phyloP scores from a whole-genome alignment of 2,329 filamentous ascomycete species.

The Neoarthrinium moseri region DNA sequence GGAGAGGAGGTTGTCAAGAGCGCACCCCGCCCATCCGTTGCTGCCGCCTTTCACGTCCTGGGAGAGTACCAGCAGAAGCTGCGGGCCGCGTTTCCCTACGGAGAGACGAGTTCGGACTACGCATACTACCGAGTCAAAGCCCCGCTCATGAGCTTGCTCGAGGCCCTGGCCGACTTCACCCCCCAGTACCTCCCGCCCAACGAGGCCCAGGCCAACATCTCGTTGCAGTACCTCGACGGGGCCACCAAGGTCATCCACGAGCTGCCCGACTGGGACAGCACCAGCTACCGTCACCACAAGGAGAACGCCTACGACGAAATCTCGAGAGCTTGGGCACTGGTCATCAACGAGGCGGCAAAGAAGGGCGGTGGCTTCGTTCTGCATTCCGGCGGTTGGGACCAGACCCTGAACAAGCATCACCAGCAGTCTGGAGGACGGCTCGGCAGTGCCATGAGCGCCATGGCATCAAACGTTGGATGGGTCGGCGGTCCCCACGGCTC shows the following conservation, averaged over 20 bases:
- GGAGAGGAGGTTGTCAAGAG: conserved; percentile 79
- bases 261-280: conserved; percentile 87
- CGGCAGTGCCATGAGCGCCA: conserved; percentile 73
- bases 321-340: conserved; percentile 86
- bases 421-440: conserved; percentile 81
- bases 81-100: conserved; percentile 79
- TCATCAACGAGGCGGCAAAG: conserved; percentile 88
- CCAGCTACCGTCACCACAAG: conserved; percentile 87
- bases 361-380: conserved; percentile 85
- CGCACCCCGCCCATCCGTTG: conserved; percentile 83
- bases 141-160: conserved; percentile 74
- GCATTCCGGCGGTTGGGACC: conserved; percentile 90
- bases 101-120: conserved; percentile 84
- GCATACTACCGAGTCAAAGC: conserved; percentile 91
- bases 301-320: conserved; percentile 96
- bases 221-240: conserved; percentile 83
- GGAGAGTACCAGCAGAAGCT: conserved; percentile 78
- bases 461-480: conserved; percentile 76
- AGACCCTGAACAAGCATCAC: conserved; percentile 83
- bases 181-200: conserved; percentile 92
- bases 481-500: conserved; percentile 49
- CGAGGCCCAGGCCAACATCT: conserved; percentile 79
- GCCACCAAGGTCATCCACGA: conserved; percentile 88
- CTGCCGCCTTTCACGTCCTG: conserved; percentile 77
- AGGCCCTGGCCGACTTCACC: conserved; percentile 90